Percentiles rank a stretch among this genome's conserved stretches.
phyloP scores from a whole-genome alignment of 2,329 filamentous ascomycete species.

The Colletotrichum neosansevieriae region DNA sequence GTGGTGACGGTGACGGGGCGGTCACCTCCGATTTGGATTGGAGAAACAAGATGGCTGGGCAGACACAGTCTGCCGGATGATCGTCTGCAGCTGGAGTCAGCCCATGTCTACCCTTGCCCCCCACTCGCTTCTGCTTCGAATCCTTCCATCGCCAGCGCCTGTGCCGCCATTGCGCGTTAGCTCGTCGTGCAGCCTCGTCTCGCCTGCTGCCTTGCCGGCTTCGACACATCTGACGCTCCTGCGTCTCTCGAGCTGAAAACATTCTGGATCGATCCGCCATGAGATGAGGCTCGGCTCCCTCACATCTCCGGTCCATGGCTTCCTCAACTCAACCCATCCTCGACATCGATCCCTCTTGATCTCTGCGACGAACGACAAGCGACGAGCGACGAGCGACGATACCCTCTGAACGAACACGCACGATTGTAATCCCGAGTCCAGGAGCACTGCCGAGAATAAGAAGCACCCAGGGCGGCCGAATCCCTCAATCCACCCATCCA shows the following conservation, averaged over 20 bases:
- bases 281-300: slow-evolving; percentile 29
- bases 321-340: neutral
- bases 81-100: neutral
- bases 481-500: neutral
- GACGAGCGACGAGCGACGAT: neutral
- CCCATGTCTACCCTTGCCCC: neutral
- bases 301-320: slow-evolving; percentile 20
- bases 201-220: neutral
- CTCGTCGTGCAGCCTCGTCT: slow-evolving; percentile 30
- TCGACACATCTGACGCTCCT: slow-evolving; percentile 12
- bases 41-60: slow-evolving; percentile 24
- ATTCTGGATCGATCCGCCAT: neutral
- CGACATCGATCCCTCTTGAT: neutral
- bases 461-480: neutral
- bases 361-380: neutral
- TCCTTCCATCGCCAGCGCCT: slow-evolving; percentile 16
- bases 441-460: neutral
- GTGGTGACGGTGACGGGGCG: neutral
- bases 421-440: neutral
- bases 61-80: slow-evolving; percentile 14
- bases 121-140: neutral
- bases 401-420: neutral
- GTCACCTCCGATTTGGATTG: neutral
- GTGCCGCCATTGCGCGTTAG: slow-evolving; percentile 28
- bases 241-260: slow-evolving; percentile 3